A percentile compares a stretch with the other conserved stretches of the same genome.
Conservation (phyloP, 2,329 filamentous ascomycete species). For the Sclerotinia minor region DNA sequence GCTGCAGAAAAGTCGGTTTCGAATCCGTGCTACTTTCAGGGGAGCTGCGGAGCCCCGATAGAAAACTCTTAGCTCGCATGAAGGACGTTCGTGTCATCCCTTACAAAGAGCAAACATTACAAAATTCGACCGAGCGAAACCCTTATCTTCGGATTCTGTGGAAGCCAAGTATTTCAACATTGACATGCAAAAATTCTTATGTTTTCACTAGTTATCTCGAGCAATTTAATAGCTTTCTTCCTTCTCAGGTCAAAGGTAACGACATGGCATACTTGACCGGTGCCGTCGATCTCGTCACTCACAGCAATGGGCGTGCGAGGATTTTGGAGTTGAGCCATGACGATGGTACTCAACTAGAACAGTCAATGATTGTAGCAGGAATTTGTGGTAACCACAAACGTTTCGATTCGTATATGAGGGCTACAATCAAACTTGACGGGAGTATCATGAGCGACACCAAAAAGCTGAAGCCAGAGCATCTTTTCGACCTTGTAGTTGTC, state of each 20-base stretch:
- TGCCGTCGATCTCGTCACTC: conserved; percentile 20
- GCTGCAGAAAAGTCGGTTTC: conserved; percentile 24
- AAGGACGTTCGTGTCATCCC: conserved; percentile 21
- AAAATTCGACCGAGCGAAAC: conserved; percentile 20
- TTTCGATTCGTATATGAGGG: conserved; percentile 27
- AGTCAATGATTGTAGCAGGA: conserved; percentile 15
- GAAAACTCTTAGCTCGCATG: conserved; percentile 21
- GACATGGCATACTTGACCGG: conserved; percentile 24
- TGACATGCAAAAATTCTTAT: conserved; percentile 18
- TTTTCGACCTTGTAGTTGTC: conserved; percentile 19
- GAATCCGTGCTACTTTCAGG: conserved; percentile 21
- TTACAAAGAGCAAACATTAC: conserved; percentile 20
- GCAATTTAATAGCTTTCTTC: conserved; percentile 19
- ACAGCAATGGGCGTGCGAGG: conserved; percentile 18
- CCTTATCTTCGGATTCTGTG: conserved; percentile 27
- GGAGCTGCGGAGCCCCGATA: conserved; percentile 19
- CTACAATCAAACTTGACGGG: conserved; percentile 27
- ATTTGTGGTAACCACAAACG: conserved; percentile 20
- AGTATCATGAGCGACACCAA: background rate
- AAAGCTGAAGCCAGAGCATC: conserved; percentile 9
- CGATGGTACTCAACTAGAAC: conserved; percentile 17
- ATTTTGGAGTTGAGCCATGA: conserved; percentile 24
- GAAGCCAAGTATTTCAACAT: conserved; percentile 26
- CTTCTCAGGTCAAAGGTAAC: conserved; percentile 13
- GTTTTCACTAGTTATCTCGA: conserved; percentile 18